Conservation (phyloP, 305 asterid species). For the Solanum hybrid region DNA sequence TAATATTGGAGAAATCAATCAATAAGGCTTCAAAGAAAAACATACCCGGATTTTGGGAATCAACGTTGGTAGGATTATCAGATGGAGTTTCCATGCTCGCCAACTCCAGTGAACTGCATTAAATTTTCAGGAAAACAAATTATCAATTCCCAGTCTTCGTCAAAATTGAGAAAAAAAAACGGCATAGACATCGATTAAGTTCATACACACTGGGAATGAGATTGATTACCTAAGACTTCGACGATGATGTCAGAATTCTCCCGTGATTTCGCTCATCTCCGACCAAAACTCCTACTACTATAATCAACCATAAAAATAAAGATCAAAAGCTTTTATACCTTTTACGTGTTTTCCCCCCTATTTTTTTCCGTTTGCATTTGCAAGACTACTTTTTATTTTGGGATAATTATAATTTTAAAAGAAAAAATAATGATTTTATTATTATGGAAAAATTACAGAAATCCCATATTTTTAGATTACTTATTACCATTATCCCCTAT, state of each 20-base stretch:
- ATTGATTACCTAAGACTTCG: neutral
- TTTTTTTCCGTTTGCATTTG: neutral
- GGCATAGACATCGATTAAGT: neutral
- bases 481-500: no score
- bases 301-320: neutral
- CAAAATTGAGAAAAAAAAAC: neutral
- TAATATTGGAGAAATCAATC: neutral
- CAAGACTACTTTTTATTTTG: neutral
- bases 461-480: no score
- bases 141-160: neutral
- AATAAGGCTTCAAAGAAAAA: neutral
- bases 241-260: neutral
- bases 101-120: neutral
- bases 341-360: neutral
- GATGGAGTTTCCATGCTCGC: conserved; percentile 11
- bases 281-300: neutral
- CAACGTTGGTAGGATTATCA: conserved; percentile 6
- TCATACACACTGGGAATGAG: neutral
- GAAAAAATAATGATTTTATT: neutral
- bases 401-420: neutral
- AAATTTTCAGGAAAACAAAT: neutral
- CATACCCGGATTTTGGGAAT: conserved; percentile 16
- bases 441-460: no score
- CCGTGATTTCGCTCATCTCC: neutral
- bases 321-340: neutral